These are phyloP conservation scores for Erodium maritimum DNA, from an alignment of 345 rosid species.

Conservation along the genomic window DNA sequence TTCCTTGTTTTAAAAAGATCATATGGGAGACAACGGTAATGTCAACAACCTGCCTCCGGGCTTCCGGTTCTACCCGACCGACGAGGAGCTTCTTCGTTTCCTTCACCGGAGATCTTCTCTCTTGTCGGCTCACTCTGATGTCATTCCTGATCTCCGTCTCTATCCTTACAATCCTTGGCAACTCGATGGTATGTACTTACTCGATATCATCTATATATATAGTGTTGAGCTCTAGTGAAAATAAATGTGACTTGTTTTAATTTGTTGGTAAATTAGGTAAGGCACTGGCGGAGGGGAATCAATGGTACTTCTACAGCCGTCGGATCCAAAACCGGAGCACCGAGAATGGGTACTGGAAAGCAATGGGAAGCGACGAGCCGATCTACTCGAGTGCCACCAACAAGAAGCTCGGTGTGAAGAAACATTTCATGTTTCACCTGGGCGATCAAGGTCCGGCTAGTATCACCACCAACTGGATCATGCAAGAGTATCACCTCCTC, in stretches of 20 bases:
- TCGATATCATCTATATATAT: too few relatives aligned
- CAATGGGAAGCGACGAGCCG: conserved; percentile 60
- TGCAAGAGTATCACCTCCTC: conserved; percentile 70
- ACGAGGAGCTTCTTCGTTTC: conserved; percentile 91
- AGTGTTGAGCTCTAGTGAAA: too few relatives aligned
- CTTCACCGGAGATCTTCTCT: conserved; percentile 83
- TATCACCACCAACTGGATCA: conserved; percentile 56
- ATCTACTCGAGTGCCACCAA: conserved; percentile 29
- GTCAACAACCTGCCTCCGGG: conserved; percentile 79
- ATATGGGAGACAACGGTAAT: conserved; percentile 30
- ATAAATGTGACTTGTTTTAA: background rate
- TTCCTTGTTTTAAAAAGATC: background rate
- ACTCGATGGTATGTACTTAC: conserved; percentile 55
- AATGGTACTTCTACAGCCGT: conserved; percentile 82
- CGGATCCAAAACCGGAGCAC: conserved; percentile 50
- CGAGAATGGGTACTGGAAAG: conserved; percentile 63
- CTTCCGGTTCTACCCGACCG: conserved; percentile 73
- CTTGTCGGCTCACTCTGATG: conserved; percentile 81
- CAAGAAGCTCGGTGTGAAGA: conserved; percentile 60
- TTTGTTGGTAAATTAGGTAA: conserved; percentile 32
- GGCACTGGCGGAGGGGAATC: conserved; percentile 77
- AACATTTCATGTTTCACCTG: conserved; percentile 35
- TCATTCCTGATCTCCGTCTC: conserved; percentile 90
- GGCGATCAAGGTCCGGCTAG: conserved; percentile 41
- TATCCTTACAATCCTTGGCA: conserved; percentile 93